phyloP scores from a whole-genome alignment of 768 basidiomycete species.

The Tylopilus subfusipes region DNA sequence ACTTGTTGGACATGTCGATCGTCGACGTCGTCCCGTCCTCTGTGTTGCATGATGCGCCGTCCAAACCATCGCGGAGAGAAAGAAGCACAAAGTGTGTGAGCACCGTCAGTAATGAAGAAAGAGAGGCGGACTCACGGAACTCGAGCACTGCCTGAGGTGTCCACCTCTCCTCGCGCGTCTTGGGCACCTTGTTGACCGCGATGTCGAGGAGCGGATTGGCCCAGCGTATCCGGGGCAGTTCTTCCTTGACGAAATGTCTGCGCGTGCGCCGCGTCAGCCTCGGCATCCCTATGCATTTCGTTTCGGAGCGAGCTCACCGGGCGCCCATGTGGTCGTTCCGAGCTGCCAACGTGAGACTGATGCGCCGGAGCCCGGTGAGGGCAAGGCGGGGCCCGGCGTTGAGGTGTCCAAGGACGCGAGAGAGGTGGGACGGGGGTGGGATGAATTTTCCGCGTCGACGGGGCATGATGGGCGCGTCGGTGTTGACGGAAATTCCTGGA shows the following conservation, averaged over 20 bases:
- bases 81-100: not conserved
- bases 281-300: too few species aligned
- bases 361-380: conserved; percentile 44
- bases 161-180: conserved; percentile 54
- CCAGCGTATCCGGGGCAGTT: conserved; percentile 74
- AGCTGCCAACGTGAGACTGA: conserved; percentile 52
- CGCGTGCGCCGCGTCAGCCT: not conserved
- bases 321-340: conserved; percentile 75
- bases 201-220: conserved; percentile 69
- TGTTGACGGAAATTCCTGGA: not conserved
- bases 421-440: conserved; percentile 54
- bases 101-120: too few species aligned
- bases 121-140: conserved; percentile 51
- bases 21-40: conserved; percentile 46
- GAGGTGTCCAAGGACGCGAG: conserved; percentile 49
- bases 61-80: not conserved
- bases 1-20: conserved; percentile 61
- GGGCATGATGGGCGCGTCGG: conserved; percentile 9
- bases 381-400: conserved; percentile 49
- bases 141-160: conserved; percentile 57
- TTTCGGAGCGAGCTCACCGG: conserved; percentile 44
- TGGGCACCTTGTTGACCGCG: conserved; percentile 51
- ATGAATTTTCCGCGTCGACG: conserved; percentile 29
- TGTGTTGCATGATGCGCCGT: conserved; percentile 17
- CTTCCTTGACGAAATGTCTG: conserved; percentile 77